Conservation (phyloP, 2,329 filamentous ascomycete species). For the Davidsoniella virescens region DNA sequence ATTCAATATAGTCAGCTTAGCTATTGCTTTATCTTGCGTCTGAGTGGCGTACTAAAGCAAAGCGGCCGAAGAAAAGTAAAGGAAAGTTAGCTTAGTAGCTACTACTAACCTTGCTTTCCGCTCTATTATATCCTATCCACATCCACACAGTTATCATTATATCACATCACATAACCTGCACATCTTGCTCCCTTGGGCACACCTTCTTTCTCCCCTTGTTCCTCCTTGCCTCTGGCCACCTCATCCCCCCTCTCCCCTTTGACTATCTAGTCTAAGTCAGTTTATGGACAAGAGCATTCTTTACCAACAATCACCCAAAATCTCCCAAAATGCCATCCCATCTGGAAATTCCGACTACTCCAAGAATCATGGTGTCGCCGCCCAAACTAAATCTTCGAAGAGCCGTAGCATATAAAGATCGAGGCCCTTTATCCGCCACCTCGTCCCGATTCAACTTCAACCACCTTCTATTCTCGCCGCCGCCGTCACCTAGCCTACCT, state of each 20-base stretch:
- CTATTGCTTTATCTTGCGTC: too few species aligned
- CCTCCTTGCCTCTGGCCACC: neutral
- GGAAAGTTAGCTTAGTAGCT: too few species aligned
- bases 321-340: slow-evolving; percentile 26
- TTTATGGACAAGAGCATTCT: neutral
- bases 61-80: too few species aligned
- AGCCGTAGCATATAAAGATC: slow-evolving; percentile 42
- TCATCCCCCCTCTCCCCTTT: neutral
- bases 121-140: neutral
- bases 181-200: neutral
- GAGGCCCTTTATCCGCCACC: slow-evolving; percentile 39
- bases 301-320: slow-evolving; percentile 8
- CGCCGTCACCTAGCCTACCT: slow-evolving; percentile 56
- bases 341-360: slow-evolving; percentile 29
- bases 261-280: neutral
- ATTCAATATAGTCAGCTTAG: too few species aligned
- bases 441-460: slow-evolving; percentile 50
- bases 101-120: too few species aligned
- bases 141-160: neutral
- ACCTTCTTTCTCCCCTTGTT: neutral
- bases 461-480: slow-evolving; percentile 48
- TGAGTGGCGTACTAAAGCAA: too few species aligned
- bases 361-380: slow-evolving; percentile 36
- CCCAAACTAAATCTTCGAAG: slow-evolving; percentile 43
- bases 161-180: neutral